Base-by-base conservation (phyloP, 805 yeast species). In the Pichia cephalocereana region DNA sequence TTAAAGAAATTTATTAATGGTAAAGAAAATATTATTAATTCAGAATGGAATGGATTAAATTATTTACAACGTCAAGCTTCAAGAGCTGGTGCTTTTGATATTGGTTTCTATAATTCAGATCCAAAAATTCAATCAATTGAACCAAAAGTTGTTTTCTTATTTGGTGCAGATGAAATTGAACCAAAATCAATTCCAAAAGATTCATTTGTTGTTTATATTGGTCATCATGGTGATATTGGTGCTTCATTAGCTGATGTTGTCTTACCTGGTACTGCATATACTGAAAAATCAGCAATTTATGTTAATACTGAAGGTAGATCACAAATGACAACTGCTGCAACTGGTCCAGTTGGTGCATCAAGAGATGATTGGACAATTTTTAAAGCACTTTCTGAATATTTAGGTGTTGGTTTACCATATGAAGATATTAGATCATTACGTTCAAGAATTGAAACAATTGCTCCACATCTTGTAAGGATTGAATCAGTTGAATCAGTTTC, bases 251-350 rank as follows among this genome's bases (percentile, higher is more conserved):
- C 96, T 41, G 95, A 86, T 65, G 95, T 86, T 41, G 77, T 86
- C 51, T 75, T 86, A 56, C 96, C 96, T 42, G 90, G 90, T 43
- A 76, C 90, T 36, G 95, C 96, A 38, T 87, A 83, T 75, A 87
- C 96, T 38, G 96, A 86, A 67, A 87, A 86, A 68, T 70, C 80
- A 28, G 89, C 86, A 49, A 87, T 93, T 6, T 86, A 78, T 66
- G 90, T 86, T 54, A 86, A 86, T 70, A 87, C 95, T 38, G 96
- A 87, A 70, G 96, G 96, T 58, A 80, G 96, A 65, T 80, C 87
- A 12, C 96, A 86, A 71, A 67, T 74, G 49, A 83, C 95, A 3
- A 77, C 91, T 54, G 96, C 96, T 41, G 93, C 96, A 40, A 81
- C 86, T 30, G 85, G 82, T 53, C 83, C 93, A 8, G 95, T 95